Evolutionary conservation across 2,329 filamentous ascomycete genomes (phyloP), one percentile per base, ranked within the genome.

Genomic region (Simplicillium sp.): DNA sequence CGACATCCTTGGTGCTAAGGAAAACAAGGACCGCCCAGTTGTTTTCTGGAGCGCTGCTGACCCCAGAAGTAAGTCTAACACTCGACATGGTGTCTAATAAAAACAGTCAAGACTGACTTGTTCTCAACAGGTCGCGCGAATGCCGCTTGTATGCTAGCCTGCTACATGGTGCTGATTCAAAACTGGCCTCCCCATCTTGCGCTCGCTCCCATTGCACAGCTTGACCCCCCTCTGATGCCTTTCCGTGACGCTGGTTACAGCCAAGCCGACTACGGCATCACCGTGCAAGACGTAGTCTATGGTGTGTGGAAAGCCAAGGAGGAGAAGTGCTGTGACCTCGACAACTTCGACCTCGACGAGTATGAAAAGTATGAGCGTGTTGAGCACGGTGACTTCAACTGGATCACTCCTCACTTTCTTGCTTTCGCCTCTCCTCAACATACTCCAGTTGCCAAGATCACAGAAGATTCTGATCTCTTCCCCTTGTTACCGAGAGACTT

Each of bases 371-470:
- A 79, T 54, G 92, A 98, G 67, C 78, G 92, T 44, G 92, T 98
- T 15, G 92, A 98, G 60, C 88, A 96, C 71, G 92, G 92, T 48
- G 92, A 98, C 66, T 98, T 98, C 82, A 98, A 98, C 76, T 98
- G 92, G 92, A 77, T 98, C 44, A 94, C 89, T 6, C 89, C 90
- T 8, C 73, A 89, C 56, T 98, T 98, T 67, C 76, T 98, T 39
- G 92, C 92, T 16, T 97, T 98, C 60, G 92, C 92, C 35, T 97
- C 90, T 15, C 92, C 92, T 11, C 88, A 97, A 62, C 82, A 89
- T 54, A 73, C 77, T 42, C 86, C 88, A 5, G 77, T 84, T 11
- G 74, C 79, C 42, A 80, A 83, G 47, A 81, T 95, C 42, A 73
- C 81, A 8, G 73, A 79, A 43, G 78, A 76, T 33, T 86, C 87